phyloP scores from a whole-genome alignment of 2,329 filamentous ascomycete genomes.

The Botrytis hyacinthi region DNA sequence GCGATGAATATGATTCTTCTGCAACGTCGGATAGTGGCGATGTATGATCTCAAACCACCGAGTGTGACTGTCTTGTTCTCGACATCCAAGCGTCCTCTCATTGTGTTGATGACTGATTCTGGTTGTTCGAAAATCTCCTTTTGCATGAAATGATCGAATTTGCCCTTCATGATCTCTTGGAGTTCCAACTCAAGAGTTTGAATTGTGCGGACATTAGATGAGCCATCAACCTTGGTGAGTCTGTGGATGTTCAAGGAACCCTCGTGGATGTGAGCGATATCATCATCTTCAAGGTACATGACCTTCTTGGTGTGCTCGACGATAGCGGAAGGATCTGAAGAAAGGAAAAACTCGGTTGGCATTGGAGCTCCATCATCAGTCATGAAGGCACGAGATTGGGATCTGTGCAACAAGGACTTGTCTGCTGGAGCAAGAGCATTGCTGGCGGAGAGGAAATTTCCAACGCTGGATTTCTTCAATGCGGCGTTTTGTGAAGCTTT shows the following conservation, averaged over 20 bases:
- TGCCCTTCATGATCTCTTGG: constrained; percentile 99
- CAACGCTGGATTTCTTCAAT: constrained; percentile 78
- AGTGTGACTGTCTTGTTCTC: constrained; percentile 94
- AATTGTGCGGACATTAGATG: constrained; percentile 94
- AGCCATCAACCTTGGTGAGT: constrained; percentile 92
- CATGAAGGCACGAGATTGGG: constrained; percentile 97
- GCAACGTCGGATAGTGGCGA: constrained; percentile 93
- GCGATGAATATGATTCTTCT: constrained; percentile 98
- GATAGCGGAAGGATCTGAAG: constrained; percentile 95
- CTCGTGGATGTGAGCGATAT: constrained; percentile 99
- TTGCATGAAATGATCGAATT: constrained; percentile 99
- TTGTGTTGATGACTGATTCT: constrained; percentile 98
- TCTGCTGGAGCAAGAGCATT: constrained; percentile 83
- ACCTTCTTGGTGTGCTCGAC: constrained; percentile 99
- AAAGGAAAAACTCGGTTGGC: constrained; percentile 98
- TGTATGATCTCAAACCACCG: constrained; percentile 93
- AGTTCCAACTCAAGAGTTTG: constrained; percentile 98
- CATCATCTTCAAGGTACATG: constrained; percentile 98
- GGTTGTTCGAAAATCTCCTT: constrained; percentile 99
- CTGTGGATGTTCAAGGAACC: constrained; percentile 98
- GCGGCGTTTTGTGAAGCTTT: constrained; percentile 94
- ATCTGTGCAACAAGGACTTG: constrained; percentile 97
- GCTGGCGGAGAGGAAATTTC: constrained; percentile 64
- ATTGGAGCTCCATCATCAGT: constrained; percentile 97
- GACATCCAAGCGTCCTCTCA: constrained; percentile 95